A percentile compares a stretch with the other conserved stretches of the same genome.
These are phyloP conservation scores for Stenocarpella maydis DNA, from an alignment of 2,329 filamentous ascomycete genomes.

Conservation along the genomic window DNA sequence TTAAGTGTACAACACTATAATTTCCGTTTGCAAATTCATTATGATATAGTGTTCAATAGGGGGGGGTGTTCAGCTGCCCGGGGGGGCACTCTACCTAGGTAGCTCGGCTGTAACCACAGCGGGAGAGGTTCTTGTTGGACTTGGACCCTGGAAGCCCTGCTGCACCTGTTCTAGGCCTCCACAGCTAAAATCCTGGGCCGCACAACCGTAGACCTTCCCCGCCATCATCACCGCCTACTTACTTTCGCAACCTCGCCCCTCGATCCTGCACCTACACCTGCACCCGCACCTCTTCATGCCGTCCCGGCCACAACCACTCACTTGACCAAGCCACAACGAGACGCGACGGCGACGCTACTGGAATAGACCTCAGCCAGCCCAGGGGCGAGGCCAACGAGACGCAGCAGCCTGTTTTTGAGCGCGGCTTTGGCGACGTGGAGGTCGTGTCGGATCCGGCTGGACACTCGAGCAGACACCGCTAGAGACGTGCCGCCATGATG, in stretches of 20 bases:
- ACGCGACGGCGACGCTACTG: constrained; percentile 16
- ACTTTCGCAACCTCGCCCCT: constrained; percentile 11
- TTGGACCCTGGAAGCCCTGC: constrained; percentile 21
- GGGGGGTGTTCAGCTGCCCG: too few relatives aligned
- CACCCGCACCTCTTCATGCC: constrained; percentile 3
- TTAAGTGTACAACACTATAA: too few relatives aligned
- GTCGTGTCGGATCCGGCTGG: constrained; percentile 2
- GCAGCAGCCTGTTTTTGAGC: constrained; percentile 3
- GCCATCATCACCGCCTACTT: constrained; percentile 28
- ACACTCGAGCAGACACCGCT: not conserved
- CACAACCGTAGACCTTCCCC: constrained; percentile 24
- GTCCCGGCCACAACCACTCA: constrained; percentile 10
- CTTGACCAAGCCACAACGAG: constrained; percentile 13
- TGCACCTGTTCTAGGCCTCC: constrained; percentile 25
- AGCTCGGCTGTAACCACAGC: not conserved
- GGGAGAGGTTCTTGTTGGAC: not conserved
- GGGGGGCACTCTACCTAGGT: too few relatives aligned
- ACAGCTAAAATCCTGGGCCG: constrained; percentile 21
- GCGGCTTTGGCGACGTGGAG: constrained; percentile 18
- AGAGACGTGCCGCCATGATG: constrained; percentile 62
- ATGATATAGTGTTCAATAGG: too few relatives aligned
- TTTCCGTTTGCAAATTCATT: too few relatives aligned
- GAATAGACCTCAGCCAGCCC: not conserved
- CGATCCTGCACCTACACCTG: not conserved
- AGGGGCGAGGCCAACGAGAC: not conserved